phyloP scores from a whole-genome alignment of 805 yeast species.

The Candida ovalis region DNA sequence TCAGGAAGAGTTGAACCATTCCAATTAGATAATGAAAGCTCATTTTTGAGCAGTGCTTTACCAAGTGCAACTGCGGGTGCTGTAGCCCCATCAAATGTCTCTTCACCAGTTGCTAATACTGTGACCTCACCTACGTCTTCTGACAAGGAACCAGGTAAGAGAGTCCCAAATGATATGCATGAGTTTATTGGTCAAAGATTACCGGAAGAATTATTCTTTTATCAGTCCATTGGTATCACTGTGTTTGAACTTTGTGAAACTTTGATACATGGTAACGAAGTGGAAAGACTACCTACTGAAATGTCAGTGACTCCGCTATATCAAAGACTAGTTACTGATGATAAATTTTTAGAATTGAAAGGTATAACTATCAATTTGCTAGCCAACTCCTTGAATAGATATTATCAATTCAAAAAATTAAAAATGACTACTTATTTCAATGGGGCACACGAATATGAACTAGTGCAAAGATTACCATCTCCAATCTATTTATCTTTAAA shows the following conservation, averaged over 20 bases:
- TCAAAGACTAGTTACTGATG: slow-evolving; percentile 46
- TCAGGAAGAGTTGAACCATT: slow-evolving; percentile 68
- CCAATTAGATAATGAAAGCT: slow-evolving; percentile 17
- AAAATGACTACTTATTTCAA: slow-evolving; percentile 38
- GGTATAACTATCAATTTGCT: slow-evolving; percentile 64
- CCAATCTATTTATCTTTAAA: slow-evolving; percentile 42
- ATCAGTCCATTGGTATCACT: slow-evolving; percentile 72
- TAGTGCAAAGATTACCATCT: slow-evolving; percentile 53
- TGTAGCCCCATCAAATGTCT: slow-evolving; percentile 10
- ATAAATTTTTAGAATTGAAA: slow-evolving; percentile 45
- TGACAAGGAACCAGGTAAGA: slow-evolving; percentile 18
- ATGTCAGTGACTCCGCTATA: slow-evolving; percentile 55
- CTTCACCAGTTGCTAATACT: slow-evolving; percentile 8
- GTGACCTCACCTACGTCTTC: slow-evolving; percentile 4
- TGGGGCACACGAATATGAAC: slow-evolving; percentile 27
- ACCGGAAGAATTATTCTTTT: slow-evolving; percentile 82
- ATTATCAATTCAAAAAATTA: slow-evolving; percentile 73
- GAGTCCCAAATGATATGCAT: slow-evolving; percentile 75
- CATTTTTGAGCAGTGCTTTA: slow-evolving; percentile 13
- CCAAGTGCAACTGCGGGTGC: slow-evolving; percentile 5
- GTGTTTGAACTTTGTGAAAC: slow-evolving; percentile 63
- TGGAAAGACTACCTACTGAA: slow-evolving; percentile 65
- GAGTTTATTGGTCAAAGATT: slow-evolving; percentile 79
- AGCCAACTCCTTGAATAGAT: slow-evolving; percentile 73
- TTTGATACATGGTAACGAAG: slow-evolving; percentile 57